A percentile compares a stretch with the other conserved stretches of the same genome.
Conservation (phyloP, 2,329 filamentous ascomycete genomes). For the Scedosporium apiospermum region DNA sequence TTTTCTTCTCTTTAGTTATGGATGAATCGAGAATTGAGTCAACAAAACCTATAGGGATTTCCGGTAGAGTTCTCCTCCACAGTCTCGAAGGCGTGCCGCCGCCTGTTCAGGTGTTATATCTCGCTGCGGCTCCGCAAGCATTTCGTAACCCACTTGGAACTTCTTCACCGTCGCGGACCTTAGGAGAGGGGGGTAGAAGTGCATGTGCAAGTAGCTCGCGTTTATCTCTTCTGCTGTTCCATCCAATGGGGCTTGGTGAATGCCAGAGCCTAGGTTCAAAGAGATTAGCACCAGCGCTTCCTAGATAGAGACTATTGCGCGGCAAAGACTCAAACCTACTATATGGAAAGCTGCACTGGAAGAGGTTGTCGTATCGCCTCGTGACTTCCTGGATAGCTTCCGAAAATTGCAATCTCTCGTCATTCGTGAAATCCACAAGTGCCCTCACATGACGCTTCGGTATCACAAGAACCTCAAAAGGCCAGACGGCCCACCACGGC, state of each 20-base stretch:
- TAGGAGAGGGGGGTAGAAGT: conserved; percentile 92
- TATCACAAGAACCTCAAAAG: conserved; percentile 88
- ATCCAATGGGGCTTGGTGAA: conserved; percentile 87
- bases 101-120: conserved; percentile 98
- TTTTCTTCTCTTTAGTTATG: background rate
- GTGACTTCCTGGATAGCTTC: conserved; percentile 83
- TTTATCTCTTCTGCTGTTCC: conserved; percentile 77
- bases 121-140: conserved; percentile 94
- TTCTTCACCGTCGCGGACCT: conserved; percentile 91
- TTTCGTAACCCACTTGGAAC: conserved; percentile 92
- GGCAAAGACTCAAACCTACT: conserved; percentile 40
- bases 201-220: conserved; percentile 85
- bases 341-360: conserved; percentile 94
- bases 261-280: conserved; percentile 60
- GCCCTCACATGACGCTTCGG: conserved; percentile 76
- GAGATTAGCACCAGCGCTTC: conserved; percentile 12
- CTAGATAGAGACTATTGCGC: background rate
- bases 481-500: conserved; percentile 98
- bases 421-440: conserved; percentile 67
- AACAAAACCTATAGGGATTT: conserved; percentile 33
- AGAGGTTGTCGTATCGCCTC: conserved; percentile 89
- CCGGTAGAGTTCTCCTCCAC: conserved; percentile 77
- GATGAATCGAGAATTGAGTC: conserved; percentile 21
- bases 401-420: conserved; percentile 66
- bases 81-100: conserved; percentile 63